Conservation (phyloP, 805 yeast genomes). For the Dipodascus geniculatus region DNA sequence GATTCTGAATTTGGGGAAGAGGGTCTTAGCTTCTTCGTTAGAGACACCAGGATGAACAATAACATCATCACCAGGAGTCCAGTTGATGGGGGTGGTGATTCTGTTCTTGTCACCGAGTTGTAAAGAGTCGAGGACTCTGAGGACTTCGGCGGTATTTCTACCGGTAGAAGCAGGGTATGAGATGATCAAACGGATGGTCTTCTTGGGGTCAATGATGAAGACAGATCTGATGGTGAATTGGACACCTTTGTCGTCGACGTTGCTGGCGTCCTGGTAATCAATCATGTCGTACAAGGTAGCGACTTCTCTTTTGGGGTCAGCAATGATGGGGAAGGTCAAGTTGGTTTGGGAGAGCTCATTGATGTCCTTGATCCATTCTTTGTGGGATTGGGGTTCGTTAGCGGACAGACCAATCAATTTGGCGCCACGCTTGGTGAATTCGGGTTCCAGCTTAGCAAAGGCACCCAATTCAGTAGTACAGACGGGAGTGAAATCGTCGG, state of each 20-base stretch:
- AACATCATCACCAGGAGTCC: conserved; percentile 87
- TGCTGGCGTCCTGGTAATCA: conserved; percentile 75
- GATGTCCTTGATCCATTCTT: conserved; percentile 86
- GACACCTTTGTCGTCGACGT: conserved; percentile 57
- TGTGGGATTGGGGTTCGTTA: conserved; percentile 71
- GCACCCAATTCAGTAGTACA: conserved; percentile 97
- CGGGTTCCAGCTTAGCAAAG: conserved; percentile 83
- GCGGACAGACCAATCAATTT: conserved; percentile 89
- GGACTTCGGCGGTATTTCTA: conserved; percentile 87
- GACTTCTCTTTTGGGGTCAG: conserved; percentile 76
- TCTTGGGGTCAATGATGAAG: conserved; percentile 82
- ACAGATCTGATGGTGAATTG: conserved; percentile 91
- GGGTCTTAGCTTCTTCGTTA: conserved; percentile 71
- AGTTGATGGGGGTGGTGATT: conserved; percentile 87
- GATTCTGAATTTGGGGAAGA: conserved; percentile 80
- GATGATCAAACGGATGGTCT: conserved; percentile 78
- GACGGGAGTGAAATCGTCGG: conserved; percentile 94
- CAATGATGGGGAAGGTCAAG: conserved; percentile 82
- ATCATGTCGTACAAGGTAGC: conserved; percentile 79
- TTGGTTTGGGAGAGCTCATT: conserved; percentile 73
- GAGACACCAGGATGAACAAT: conserved; percentile 85
- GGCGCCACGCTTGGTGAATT: conserved; percentile 75
- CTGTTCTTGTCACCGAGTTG: conserved; percentile 82
- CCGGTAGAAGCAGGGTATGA: conserved; percentile 93
- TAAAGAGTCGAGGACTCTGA: conserved; percentile 83